These are phyloP conservation scores for Cyclanthera cordifolia DNA, from an alignment of 306 rosid genomes.

Conservation along the genomic window DNA sequence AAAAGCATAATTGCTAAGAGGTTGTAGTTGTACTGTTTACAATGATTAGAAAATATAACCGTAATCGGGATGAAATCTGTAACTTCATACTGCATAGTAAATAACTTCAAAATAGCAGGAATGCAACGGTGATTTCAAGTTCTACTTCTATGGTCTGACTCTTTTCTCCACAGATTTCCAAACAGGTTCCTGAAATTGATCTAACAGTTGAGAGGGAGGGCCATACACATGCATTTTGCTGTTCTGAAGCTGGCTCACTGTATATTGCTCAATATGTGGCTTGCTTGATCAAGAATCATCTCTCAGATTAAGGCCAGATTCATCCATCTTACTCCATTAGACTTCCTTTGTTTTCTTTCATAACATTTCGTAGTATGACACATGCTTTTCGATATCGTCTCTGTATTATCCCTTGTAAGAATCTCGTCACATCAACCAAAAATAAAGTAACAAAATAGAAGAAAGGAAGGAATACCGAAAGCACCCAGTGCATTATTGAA, in stretches of 20 bases:
- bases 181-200: constrained; percentile 54
- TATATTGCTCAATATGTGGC: constrained; percentile 81
- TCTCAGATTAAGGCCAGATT: constrained; percentile 21
- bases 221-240: constrained; percentile 59
- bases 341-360: neutral
- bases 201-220: constrained; percentile 55
- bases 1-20: too few species aligned
- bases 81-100: neutral
- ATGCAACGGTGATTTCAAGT: neutral
- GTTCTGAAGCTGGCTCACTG: constrained; percentile 67
- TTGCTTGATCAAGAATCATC: constrained; percentile 43
- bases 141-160: neutral
- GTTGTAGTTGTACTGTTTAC: neutral
- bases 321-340: constrained; percentile 4
- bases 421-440: neutral
- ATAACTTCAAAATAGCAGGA: too few species aligned
- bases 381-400: neutral
- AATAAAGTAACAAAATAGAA: neutral
- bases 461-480: neutral
- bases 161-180: constrained; percentile 38
- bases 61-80: neutral
- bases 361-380: neutral
- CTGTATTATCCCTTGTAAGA: neutral
- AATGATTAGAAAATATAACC: neutral
- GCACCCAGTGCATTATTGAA: neutral